phyloP scores from a whole-genome alignment of 2,329 filamentous ascomycete genomes.

The Penicillium sp. region DNA sequence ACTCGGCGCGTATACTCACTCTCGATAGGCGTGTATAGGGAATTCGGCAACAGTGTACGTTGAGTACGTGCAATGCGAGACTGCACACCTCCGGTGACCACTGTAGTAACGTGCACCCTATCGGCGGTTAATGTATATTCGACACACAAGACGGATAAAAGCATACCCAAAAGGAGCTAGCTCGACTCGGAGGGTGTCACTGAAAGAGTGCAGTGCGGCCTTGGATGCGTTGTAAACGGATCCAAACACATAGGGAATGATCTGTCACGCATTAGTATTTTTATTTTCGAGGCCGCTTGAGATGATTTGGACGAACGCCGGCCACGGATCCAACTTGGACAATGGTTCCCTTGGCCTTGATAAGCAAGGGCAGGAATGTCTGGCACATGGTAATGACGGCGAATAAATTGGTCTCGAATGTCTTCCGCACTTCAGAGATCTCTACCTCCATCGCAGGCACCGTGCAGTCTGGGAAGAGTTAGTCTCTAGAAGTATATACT shows the following conservation, averaged over 20 bases:
- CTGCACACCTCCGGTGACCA: conserved; percentile 58
- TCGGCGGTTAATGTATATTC: neutral
- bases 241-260: conserved; percentile 44
- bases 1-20: conserved; percentile 50
- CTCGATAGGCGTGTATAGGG: conserved; percentile 51
- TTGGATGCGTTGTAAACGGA: conserved; percentile 57
- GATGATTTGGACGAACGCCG: conserved; percentile 25
- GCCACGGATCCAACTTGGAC: conserved; percentile 46
- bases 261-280: conserved; percentile 17
- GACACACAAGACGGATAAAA: neutral
- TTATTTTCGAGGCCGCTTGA: neutral
- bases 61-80: conserved; percentile 54
- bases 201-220: conserved; percentile 56
- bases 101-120: conserved; percentile 50
- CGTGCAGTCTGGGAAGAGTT: conserved; percentile 45
- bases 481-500: neutral
- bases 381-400: conserved; percentile 56
- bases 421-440: conserved; percentile 43
- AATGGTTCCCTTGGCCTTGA: conserved; percentile 44
- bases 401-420: conserved; percentile 55
- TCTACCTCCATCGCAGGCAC: conserved; percentile 56
- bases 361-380: conserved; percentile 53
- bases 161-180: conserved; percentile 47
- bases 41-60: conserved; percentile 45
- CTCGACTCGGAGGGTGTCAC: conserved; percentile 56